These are phyloP conservation scores for Eutypella sp. DNA, from an alignment of 2,329 filamentous ascomycete species.

Conservation along the genomic window DNA sequence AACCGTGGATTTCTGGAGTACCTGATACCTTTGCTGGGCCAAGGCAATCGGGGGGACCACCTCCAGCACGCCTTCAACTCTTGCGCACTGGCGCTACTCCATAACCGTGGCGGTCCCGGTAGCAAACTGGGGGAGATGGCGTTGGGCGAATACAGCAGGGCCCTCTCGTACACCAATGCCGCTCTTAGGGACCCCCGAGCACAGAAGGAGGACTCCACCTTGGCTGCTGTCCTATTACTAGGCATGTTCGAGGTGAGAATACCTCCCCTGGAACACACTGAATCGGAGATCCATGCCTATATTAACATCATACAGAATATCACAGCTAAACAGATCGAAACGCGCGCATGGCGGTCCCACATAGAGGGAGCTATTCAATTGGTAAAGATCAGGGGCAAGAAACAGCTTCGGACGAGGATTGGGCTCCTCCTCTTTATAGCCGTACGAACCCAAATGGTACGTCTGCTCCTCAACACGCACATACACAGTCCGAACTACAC, in stretches of 20 bases:
- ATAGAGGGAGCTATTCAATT: conserved; percentile 60
- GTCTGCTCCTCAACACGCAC: conserved; percentile 8
- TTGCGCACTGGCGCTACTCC: conserved; percentile 52
- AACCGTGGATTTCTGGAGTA: conserved; percentile 56
- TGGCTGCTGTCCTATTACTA: conserved; percentile 55
- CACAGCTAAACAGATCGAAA: conserved; percentile 47
- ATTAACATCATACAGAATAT: conserved; percentile 35
- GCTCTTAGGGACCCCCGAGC: conserved; percentile 47
- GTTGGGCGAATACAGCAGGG: conserved; percentile 49
- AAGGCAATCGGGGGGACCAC: conserved; percentile 38
- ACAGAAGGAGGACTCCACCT: conserved; percentile 50
- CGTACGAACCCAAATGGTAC: conserved; percentile 56
- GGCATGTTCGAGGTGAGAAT: conserved; percentile 53
- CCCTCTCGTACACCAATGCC: conserved; percentile 46
- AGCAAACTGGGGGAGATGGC: conserved; percentile 35
- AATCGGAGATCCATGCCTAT: too few relatives aligned
- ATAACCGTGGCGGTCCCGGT: conserved; percentile 41
- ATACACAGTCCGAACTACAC: neutral
- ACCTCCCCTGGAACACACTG: neutral
- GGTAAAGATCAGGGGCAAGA: conserved; percentile 51
- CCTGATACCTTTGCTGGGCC: conserved; percentile 49
- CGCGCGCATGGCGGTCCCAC: conserved; percentile 58
- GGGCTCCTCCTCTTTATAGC: conserved; percentile 54
- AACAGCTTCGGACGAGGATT: conserved; percentile 47
- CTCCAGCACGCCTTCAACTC: conserved; percentile 54